Percentiles rank a stretch among this genome's conserved stretches.
phyloP scores from a whole-genome alignment of 805 yeast species.

The Danielia reshetovae region DNA sequence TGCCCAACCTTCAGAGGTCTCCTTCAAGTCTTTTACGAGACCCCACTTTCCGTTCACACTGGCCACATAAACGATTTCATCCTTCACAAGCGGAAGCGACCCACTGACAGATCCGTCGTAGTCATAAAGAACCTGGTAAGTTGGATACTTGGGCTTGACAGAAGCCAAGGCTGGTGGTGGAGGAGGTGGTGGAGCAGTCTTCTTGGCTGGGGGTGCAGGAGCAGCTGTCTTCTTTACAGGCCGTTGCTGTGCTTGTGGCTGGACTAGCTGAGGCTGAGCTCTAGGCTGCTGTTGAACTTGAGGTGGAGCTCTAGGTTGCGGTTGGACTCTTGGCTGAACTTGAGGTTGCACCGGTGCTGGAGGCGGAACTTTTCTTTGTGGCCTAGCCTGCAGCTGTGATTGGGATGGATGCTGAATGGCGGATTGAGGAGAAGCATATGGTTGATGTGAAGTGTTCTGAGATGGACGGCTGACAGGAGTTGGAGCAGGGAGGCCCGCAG shows the following conservation, averaged over 20 bases:
- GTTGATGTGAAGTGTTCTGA: constrained; percentile 1
- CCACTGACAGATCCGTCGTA: constrained; percentile 84
- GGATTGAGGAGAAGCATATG: constrained; percentile 17
- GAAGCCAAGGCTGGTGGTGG: constrained; percentile 65
- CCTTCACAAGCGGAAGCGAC: constrained; percentile 73
- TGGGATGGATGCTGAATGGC: constrained; percentile 13
- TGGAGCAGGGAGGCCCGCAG: constrained; percentile 12
- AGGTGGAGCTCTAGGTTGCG: too few species aligned
- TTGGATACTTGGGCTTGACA: constrained; percentile 64
- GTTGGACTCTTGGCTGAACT: not conserved
- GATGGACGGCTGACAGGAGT: constrained; percentile 14
- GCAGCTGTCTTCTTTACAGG: constrained; percentile 34
- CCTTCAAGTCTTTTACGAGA: constrained; percentile 73
- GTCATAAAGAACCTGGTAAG: constrained; percentile 81
- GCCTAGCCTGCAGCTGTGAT: not conserved
- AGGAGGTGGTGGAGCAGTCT: constrained; percentile 36
- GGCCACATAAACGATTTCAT: constrained; percentile 67
- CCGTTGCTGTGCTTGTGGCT: constrained; percentile 17
- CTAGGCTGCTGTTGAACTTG: constrained; percentile 11
- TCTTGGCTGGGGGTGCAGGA: constrained; percentile 60
- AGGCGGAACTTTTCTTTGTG: constrained; percentile 2
- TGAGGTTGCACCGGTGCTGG: constrained; percentile 4
- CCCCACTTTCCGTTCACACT: constrained; percentile 93
- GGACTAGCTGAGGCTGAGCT: constrained; percentile 2
- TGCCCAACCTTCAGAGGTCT: constrained; percentile 89